phyloP scores from a whole-genome alignment of 208 protist genomes.

The Leishmania tarentolae region DNA sequence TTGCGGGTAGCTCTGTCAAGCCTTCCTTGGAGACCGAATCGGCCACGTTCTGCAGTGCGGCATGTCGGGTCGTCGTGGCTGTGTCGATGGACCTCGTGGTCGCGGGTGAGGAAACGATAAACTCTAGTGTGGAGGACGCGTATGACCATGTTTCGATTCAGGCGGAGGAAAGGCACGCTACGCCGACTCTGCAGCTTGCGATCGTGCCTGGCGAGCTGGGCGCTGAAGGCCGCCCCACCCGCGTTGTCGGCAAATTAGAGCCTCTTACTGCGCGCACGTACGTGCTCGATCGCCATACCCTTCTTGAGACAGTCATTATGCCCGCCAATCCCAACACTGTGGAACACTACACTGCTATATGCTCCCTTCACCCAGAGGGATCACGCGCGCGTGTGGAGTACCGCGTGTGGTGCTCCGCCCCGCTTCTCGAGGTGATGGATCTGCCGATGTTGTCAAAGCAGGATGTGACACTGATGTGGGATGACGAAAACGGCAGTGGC shows the following conservation, averaged over 20 bases:
- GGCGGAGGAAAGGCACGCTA: background rate
- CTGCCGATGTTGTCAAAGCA: constrained; percentile 69
- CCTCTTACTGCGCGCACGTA: constrained; percentile 30
- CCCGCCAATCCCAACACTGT: constrained; percentile 26
- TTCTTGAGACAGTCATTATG: constrained; percentile 35
- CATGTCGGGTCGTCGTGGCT: constrained; percentile 27
- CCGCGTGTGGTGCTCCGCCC: constrained; percentile 66
- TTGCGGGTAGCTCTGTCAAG: background rate
- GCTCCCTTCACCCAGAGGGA: constrained; percentile 50
- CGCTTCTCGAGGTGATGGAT: constrained; percentile 31
- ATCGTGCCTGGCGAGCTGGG: constrained; percentile 29
- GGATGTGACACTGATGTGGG: constrained; percentile 49
- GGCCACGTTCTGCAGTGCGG: background rate
- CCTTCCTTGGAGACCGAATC: background rate
- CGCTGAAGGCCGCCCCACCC: constrained; percentile 16
- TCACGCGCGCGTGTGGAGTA: constrained; percentile 43
- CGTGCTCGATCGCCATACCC: constrained; percentile 36
- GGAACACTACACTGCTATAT: constrained; percentile 58
- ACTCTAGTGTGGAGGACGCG: constrained; percentile 13
- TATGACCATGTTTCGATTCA: constrained; percentile 8
- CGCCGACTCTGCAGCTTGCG: constrained; percentile 7
- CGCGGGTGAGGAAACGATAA: constrained; percentile 1
- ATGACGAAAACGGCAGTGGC: constrained; percentile 44
- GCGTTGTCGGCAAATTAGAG: constrained; percentile 39
- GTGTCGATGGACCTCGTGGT: constrained; percentile 11